Base-by-base conservation (phyloP, 768 basidiomycete species). In the Inosperma sp. region DNA sequence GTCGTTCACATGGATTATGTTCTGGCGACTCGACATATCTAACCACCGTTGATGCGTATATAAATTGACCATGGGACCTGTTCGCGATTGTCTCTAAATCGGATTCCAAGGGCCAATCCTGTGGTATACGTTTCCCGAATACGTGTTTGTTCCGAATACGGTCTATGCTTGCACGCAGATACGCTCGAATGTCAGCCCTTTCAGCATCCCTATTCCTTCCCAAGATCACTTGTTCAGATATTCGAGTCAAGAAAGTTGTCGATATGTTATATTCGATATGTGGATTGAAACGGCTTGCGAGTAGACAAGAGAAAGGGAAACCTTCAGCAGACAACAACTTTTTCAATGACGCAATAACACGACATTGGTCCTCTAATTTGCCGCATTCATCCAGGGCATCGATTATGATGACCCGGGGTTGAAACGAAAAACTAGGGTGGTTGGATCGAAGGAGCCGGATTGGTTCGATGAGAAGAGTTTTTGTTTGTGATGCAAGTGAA, bases 221-320 rank as follows among this genome's bases (percentile, higher is more conserved):
- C 7, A 37, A 10, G 16, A 23, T 13, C 39, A 23, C 16, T 36
- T 23, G 8, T n/a, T 39, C 7, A 27, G 7, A 4, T 5, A 14
- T 10, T 27, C 23, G 6, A 27, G 23, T 19, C n/a, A 6, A 12
- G 17, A 3, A 27, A 13, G 27, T 2, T 9, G 17, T 27, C 36
- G 8, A 5, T n/a, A 5, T n/a, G n/a, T n/a, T 30, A 17, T 16
- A 30, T 19, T 27, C 47, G 34, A 60, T 25, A 13, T 52, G 49
- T 7, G 33, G 36, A 39, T 59, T 56, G 1, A 53, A 49, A n/a
- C 58, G 47, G 30, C 56, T 59, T 39, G 56, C 29, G 12, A 59
- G 46, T 22, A 57, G 52, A 25, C 56, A 26, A n/a, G 25, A 53
- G 48, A 53, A 53, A n/a, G 26, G 47, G 25, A 26, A 33, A 6